Conservation (phyloP, 495 filamentous ascomycete species). For the Podospora pseudoanserina region DNA sequence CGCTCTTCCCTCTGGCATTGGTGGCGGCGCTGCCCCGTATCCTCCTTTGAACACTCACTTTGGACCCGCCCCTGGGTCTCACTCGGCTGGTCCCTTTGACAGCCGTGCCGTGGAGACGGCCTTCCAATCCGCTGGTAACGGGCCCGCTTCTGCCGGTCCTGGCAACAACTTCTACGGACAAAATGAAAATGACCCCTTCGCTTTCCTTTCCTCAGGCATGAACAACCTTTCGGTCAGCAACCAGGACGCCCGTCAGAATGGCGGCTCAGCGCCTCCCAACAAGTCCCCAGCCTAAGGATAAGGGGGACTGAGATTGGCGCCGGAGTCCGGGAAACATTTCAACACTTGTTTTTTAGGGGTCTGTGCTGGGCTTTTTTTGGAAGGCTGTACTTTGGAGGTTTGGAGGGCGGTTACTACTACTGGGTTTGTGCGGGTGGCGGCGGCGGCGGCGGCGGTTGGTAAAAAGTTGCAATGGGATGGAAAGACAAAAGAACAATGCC, state of each 20-base stretch:
- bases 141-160: conserved; percentile 60
- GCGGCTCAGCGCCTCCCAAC: conserved; percentile 55
- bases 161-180: conserved; percentile 59
- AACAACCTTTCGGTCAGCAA: conserved; percentile 78
- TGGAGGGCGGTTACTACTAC: conserved; percentile 24
- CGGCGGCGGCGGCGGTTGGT: conserved; percentile 24
- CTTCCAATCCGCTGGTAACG: conserved; percentile 80
- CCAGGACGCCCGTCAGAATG: conserved; percentile 78
- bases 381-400: conserved; percentile 18
- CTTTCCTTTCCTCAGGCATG: conserved; percentile 80
- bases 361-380: conserved; percentile 32
- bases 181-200: conserved; percentile 74
- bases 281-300: conserved; percentile 59
- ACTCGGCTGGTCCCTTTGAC: conserved; percentile 86
- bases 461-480: conserved; percentile 38
- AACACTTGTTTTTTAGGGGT: conserved; percentile 33
- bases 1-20: conserved; percentile 83
- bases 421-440: conserved; percentile 18
- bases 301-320: conserved; percentile 37
- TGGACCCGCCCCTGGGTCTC: conserved; percentile 65
- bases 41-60: conserved; percentile 78
- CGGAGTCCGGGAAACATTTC: conserved; percentile 27
- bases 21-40: conserved; percentile 73
- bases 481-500: conserved; percentile 44
- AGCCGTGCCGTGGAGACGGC: conserved; percentile 89